Conservation (phyloP, 2,329 filamentous ascomycete genomes). For the Cercospora brassicicola region DNA sequence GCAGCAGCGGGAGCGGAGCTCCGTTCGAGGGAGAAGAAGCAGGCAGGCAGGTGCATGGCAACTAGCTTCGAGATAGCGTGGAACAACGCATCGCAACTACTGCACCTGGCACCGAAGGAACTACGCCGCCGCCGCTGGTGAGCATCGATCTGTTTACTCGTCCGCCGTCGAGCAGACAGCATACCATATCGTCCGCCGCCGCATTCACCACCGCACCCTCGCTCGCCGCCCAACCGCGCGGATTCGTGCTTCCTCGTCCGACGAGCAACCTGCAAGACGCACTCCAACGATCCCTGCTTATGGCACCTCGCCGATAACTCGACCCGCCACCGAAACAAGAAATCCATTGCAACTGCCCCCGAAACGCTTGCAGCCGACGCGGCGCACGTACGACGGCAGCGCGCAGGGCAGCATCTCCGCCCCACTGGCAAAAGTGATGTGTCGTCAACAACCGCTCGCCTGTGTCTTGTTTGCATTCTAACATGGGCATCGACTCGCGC, state of each 20-base stretch:
- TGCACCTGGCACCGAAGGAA: background rate
- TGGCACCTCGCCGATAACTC: constrained; percentile 9
- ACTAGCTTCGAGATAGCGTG: background rate
- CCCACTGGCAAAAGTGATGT: constrained; percentile 16
- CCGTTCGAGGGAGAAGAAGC: background rate
- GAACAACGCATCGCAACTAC: background rate
- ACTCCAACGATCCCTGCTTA: constrained; percentile 13
- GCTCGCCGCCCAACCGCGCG: background rate
- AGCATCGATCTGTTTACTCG: background rate
- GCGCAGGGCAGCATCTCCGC: constrained; percentile 8
- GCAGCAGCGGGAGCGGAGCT: background rate
- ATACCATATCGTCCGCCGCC: background rate
- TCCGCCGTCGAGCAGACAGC: background rate
- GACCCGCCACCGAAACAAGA: constrained; percentile 10
- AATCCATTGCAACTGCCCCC: constrained; percentile 2
- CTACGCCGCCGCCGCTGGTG: background rate
- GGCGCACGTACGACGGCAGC: constrained; percentile 4
- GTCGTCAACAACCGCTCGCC: constrained; percentile 6
- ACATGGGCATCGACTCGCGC: constrained; percentile 26
- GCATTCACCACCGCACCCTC: background rate
- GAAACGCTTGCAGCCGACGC: constrained; percentile 7
- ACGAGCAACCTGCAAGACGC: background rate
- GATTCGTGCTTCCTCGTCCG: background rate
- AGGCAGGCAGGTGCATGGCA: background rate
- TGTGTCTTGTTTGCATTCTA: constrained; percentile 16